phyloP scores from a whole-genome alignment of 2,329 filamentous ascomycete genomes.

The Aspergillus hiratsukae region DNA sequence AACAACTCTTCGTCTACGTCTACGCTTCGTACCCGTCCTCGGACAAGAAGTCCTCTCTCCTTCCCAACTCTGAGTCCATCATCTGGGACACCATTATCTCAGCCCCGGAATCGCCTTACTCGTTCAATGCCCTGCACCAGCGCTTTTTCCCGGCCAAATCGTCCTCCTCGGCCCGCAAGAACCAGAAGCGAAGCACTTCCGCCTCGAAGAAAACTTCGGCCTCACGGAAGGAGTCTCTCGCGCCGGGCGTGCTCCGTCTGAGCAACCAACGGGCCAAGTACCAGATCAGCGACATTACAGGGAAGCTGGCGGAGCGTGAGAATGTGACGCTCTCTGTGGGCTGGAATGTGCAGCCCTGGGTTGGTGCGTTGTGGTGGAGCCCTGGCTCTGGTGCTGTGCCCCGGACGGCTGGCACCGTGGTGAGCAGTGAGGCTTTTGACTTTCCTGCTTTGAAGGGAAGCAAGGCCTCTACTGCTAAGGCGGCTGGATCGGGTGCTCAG shows the following conservation, averaged over 20 bases:
- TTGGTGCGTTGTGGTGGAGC: conserved; percentile 83
- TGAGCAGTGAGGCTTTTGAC: conserved; percentile 49
- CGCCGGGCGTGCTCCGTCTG: conserved; percentile 65
- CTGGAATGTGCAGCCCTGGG: conserved; percentile 98
- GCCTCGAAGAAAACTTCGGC: not conserved
- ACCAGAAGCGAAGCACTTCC: not conserved
- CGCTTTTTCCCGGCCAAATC: conserved; percentile 29
- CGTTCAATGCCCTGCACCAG: conserved; percentile 34
- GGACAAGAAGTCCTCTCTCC: conserved; percentile 15
- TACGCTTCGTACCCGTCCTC: conserved; percentile 64
- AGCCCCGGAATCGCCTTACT: conserved; percentile 47
- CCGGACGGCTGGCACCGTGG: conserved; percentile 49
- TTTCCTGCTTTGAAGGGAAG: conserved; percentile 54
- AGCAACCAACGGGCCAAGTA: conserved; percentile 91
- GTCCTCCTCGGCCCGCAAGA: not conserved
- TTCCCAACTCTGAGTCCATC: conserved; percentile 58
- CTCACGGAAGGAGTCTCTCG: conserved; percentile 8
- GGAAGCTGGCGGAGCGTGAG: conserved; percentile 67
- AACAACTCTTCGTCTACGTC: conserved; percentile 95
- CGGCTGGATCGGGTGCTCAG: conserved; percentile 6
- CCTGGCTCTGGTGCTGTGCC: conserved; percentile 46
- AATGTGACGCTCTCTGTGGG: conserved; percentile 77
- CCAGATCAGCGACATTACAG: conserved; percentile 86
- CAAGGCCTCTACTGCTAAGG: conserved; percentile 12
- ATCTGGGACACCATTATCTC: conserved; percentile 97